Evolutionary conservation across 495 filamentous ascomycete genomes (phyloP).

Genomic region (Viridothelium virens): DNA sequence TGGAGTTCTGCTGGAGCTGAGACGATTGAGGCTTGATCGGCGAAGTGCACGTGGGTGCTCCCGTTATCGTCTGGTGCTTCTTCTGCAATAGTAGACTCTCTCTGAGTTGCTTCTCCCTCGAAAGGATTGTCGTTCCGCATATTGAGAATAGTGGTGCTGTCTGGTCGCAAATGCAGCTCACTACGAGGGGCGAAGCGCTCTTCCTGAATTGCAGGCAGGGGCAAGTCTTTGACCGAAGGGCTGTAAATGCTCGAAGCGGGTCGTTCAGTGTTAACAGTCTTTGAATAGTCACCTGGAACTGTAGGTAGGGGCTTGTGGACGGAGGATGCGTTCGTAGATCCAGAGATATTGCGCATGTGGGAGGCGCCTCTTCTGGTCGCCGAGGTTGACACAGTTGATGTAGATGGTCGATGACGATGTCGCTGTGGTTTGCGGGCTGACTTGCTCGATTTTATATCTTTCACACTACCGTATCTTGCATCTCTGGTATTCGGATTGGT

Average conservation of each 20-base stretch:
- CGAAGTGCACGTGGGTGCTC: background rate
- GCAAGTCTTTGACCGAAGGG: background rate
- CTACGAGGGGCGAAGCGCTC: background rate
- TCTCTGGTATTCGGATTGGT: no score
- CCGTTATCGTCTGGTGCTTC: background rate
- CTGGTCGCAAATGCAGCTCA: background rate
- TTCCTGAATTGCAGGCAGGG: background rate
- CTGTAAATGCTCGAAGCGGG: slow-evolving; percentile 4
- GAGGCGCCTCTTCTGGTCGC: background rate
- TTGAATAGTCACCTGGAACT: background rate
- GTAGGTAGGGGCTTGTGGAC: background rate
- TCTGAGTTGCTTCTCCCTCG: background rate
- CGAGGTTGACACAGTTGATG: background rate
- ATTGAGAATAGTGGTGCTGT: background rate
- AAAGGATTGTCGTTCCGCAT: background rate
- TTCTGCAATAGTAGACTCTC: background rate
- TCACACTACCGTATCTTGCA: background rate
- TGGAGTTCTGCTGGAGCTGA: background rate
- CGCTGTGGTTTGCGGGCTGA: background rate
- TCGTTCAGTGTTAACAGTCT: background rate
- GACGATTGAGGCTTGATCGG: background rate
- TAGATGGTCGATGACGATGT: background rate
- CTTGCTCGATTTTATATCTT: background rate
- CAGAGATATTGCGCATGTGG: background rate
- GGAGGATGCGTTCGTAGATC: background rate